Conservation (phyloP, 768 basidiomycete species). For the Amanita jacksonii region DNA sequence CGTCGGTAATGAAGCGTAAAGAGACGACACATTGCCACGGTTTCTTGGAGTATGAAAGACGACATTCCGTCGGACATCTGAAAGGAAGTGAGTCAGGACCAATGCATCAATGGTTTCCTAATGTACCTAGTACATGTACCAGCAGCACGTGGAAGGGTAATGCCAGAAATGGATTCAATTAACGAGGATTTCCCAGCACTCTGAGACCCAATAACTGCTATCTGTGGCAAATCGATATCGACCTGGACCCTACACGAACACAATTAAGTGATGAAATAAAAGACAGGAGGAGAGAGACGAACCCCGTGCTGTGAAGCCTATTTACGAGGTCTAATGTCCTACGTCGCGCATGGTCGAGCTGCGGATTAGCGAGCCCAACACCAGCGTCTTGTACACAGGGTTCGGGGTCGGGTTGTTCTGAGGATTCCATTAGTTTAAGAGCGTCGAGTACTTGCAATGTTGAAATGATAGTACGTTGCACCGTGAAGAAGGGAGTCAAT, state of each 20-base stretch:
- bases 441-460: too few relatives aligned
- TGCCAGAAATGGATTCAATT: conserved; percentile 59
- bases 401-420: too few relatives aligned
- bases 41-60: conserved; percentile 29
- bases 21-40: conserved; percentile 45
- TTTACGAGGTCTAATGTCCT: conserved; percentile 52
- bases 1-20: conserved; percentile 34
- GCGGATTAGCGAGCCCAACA: conserved; percentile 45
- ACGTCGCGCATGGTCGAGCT: conserved; percentile 31
- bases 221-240: conserved; percentile 57
- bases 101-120: not conserved
- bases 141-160: conserved; percentile 50
- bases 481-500: too few relatives aligned
- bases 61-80: conserved; percentile 53
- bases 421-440: too few relatives aligned
- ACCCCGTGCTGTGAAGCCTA: conserved; percentile 56
- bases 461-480: too few relatives aligned
- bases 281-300: not conserved
- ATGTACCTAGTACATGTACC: conserved; percentile 58
- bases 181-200: conserved; percentile 63
- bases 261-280: not conserved
- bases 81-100: too few relatives aligned
- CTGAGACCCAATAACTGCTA: conserved; percentile 57
- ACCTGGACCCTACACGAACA: conserved; percentile 36
- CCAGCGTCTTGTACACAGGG: too few relatives aligned